Evolutionary conservation across 192 early-diverging fungal genomes (phyloP).

Genomic region (Dissophora ornata): DNA sequence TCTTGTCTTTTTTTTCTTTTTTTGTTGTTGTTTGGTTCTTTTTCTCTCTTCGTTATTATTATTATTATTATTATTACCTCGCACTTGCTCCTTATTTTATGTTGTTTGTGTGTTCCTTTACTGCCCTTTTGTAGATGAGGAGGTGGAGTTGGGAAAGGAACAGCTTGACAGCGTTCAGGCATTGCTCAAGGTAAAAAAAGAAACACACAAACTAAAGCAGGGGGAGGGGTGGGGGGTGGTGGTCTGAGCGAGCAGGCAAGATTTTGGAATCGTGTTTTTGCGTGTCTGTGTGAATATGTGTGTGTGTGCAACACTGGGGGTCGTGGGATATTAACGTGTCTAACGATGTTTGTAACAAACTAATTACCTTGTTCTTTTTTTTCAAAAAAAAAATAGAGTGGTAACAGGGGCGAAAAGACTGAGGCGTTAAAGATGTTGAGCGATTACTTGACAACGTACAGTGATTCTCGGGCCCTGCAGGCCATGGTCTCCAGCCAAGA

Average conservation of each 20-base stretch:
- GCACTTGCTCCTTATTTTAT: conserved; percentile 13
- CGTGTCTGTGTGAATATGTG: not conserved
- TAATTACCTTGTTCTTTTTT: not conserved
- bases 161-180: conserved; percentile 31
- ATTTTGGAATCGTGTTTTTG: not conserved
- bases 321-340: too few species aligned
- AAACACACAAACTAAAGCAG: not conserved
- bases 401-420: conserved; percentile 35
- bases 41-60: conserved; percentile 61
- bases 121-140: conserved; percentile 30
- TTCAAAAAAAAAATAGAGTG: conserved; percentile 51
- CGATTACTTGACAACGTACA: conserved; percentile 58
- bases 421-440: conserved; percentile 58
- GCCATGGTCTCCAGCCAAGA: conserved; percentile 52
- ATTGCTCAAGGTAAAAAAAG: conserved; percentile 53
- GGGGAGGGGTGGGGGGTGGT: not conserved
- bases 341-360: too few species aligned
- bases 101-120: not conserved
- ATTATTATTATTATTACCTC: conserved; percentile 57
- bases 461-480: conserved; percentile 58
- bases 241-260: too few species aligned
- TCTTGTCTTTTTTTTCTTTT: not conserved
- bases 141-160: conserved; percentile 38
- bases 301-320: too few species aligned
- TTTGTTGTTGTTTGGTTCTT: not conserved